A percentile compares a stretch with the other conserved stretches of the same genome.
Conservation (phyloP, 1,284 basidiomycete species). For the Cryptococcus jaspeensis region DNA sequence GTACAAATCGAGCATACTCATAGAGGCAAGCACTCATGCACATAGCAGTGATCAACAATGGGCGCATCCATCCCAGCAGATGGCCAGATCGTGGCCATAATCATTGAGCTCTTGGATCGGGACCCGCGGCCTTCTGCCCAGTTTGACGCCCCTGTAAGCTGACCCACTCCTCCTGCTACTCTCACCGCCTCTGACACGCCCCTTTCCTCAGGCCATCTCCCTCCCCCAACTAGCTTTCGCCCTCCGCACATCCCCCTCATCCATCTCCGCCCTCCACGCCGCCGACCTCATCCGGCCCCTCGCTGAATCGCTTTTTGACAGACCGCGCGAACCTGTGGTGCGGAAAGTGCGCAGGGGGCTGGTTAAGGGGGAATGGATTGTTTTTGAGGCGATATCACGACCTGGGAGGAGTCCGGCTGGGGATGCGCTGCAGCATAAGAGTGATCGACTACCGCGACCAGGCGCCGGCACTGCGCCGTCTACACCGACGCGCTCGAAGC, state of each 20-base stretch:
- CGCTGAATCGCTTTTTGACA: conserved; percentile 7
- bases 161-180: neutral
- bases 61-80: conserved; percentile 7
- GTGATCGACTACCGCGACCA: neutral
- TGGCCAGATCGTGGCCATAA: conserved; percentile 18
- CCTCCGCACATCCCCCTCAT: neutral
- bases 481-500: no score
- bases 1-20: neutral
- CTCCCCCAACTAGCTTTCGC: conserved; percentile 5
- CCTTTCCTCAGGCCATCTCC: conserved; percentile 20
- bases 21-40: no score
- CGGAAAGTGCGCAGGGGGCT: conserved; percentile 3
- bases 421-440: neutral
- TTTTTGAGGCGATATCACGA: conserved; percentile 3
- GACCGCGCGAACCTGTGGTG: neutral
- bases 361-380: conserved; percentile 15
- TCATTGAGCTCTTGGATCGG: conserved; percentile 22
- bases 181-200: neutral
- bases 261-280: neutral
- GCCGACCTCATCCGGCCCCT: conserved; percentile 3
- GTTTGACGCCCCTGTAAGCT: conserved; percentile 35
- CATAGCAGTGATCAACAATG: neutral
- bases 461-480: neutral
- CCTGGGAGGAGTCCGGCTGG: neutral
- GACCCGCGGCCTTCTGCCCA: conserved; percentile 16